Evolutionary conservation across 352 stramenopile species (phyloP).

Genomic region (Globisporangium apiculatum): DNA sequence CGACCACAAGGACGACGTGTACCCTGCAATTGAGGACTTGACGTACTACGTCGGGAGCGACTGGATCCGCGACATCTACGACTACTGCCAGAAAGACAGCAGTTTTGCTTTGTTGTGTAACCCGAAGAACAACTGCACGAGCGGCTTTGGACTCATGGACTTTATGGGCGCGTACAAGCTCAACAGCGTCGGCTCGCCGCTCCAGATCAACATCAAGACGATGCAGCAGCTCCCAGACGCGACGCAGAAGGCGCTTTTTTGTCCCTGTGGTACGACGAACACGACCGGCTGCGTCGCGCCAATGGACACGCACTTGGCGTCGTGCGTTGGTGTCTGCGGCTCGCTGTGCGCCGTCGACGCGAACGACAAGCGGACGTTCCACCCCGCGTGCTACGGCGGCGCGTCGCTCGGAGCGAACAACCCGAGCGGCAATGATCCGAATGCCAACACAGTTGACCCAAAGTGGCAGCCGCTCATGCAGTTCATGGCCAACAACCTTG

Average conservation of each 20-base stretch:
- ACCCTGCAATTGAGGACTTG: conserved; percentile 56
- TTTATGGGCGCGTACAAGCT: conserved; percentile 68
- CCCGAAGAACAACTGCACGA: conserved; percentile 43
- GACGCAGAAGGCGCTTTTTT: conserved; percentile 41
- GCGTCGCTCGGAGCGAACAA: conserved; percentile 8
- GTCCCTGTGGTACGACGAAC: conserved; percentile 25
- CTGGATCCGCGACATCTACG: conserved; percentile 61
- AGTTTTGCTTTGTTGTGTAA: conserved; percentile 44
- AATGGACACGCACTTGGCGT: conserved; percentile 35
- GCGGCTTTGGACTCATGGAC: conserved; percentile 37
- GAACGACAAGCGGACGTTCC: conserved; percentile 31
- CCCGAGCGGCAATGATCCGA: conserved; percentile 10
- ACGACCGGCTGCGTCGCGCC: conserved; percentile 39
- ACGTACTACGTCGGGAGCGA: conserved; percentile 68
- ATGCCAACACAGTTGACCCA: conserved; percentile 16
- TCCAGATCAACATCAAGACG: conserved; percentile 67
- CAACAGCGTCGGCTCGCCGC: conserved; percentile 43
- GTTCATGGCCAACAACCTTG: conserved; percentile 34
- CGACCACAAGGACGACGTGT: conserved; percentile 35
- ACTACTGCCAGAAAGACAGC: conserved; percentile 56
- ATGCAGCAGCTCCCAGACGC: conserved; percentile 34
- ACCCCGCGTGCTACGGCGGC: conserved; percentile 28
- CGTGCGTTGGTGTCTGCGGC: conserved; percentile 53
- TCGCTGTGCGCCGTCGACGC: conserved; percentile 38
- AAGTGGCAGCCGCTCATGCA: conserved; percentile 37